Base-by-base conservation (phyloP, 768 basidiomycete genomes). In the Multifurca ochricompacta region DNA sequence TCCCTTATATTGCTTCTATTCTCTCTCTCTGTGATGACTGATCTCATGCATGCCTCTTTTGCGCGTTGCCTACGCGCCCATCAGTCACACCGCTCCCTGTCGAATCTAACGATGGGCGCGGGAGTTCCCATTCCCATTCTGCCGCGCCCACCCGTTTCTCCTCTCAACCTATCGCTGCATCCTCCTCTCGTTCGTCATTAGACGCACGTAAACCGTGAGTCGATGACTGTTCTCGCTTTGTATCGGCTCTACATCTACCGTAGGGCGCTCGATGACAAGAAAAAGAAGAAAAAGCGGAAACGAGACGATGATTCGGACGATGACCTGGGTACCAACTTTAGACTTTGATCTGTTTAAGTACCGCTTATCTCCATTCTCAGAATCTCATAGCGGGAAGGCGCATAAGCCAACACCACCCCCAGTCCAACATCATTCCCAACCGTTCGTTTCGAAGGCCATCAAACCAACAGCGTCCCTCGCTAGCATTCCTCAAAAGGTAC, bases 201-300 rank as follows among this genome's bases (percentile, higher is more conserved):
- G 83, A 86, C 63, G 76, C 80, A n/a, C 79, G 84, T 44, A 79
- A 77, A 68, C 75, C 74, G 79, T 82, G 63, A 73, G 78, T 69
- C 36, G n/a, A 5, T 16, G 14, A 42, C 30, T 49, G 30, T 49
- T 44, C 16, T 43, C 54, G n/a, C 19, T 13, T 32, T 6, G 56
- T 45, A 56, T 36, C 59, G 41, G 55, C 43, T 42, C 51, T 30
- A 40, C 36, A 50, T 48, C 37, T 30, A 23, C 25, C 39, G 18
- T 44, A 73, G 70, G 51, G 46, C 65, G 48, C 59, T 67, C 10
- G 77, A 81, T 11, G 85, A 86, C 27, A 86, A 83, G 73, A 67
- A 86, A 70, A 87, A 85, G 73, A 88, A 87, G 72, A 88, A 89
- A 71, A 91, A 90, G 65, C 85, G 88, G 68, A 88, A 86, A 76